A percentile compares a stretch with the other conserved stretches of the same genome.
These are phyloP conservation scores for Jackrogersella multiformis DNA, from an alignment of 495 filamentous ascomycete genomes.

Conservation along the genomic window DNA sequence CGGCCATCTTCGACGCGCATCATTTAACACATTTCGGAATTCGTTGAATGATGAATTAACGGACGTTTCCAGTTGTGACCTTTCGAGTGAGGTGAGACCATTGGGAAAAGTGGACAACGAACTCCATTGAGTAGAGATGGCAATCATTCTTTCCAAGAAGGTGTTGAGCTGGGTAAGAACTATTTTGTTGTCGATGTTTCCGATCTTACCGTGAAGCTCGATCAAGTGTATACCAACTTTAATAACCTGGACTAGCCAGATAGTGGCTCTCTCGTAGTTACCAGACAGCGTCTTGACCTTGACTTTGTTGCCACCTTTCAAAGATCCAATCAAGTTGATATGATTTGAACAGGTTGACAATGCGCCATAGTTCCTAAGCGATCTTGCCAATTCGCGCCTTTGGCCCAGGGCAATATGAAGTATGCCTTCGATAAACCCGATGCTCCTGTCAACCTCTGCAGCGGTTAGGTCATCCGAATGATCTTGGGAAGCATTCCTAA, in stretches of 20 bases:
- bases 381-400: conserved; percentile 61
- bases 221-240: conserved; percentile 58
- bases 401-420: conserved; percentile 74
- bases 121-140: conserved; percentile 51
- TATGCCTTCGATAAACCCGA: conserved; percentile 84
- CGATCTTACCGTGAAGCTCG: conserved; percentile 68
- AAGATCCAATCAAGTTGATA: conserved; percentile 38
- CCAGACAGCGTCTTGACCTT: conserved; percentile 25
- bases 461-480: conserved; percentile 85
- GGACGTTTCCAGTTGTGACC: conserved; percentile 55
- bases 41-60: conserved; percentile 54
- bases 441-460: conserved; percentile 77
- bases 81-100: conserved; percentile 59
- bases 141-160: conserved; percentile 60
- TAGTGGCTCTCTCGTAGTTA: conserved; percentile 47
- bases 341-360: conserved; percentile 22
- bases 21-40: conserved; percentile 57
- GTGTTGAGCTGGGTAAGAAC: conserved; percentile 55
- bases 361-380: conserved; percentile 46
- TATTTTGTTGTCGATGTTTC: conserved; percentile 55
- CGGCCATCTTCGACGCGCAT: conserved; percentile 58
- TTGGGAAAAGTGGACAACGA: conserved; percentile 63
- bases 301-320: conserved; percentile 26
- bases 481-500: conserved; percentile 69
- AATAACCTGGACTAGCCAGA: conserved; percentile 56